phyloP scores from a whole-genome alignment of 2,329 filamentous ascomycete species.

The Phoma herbarum region DNA sequence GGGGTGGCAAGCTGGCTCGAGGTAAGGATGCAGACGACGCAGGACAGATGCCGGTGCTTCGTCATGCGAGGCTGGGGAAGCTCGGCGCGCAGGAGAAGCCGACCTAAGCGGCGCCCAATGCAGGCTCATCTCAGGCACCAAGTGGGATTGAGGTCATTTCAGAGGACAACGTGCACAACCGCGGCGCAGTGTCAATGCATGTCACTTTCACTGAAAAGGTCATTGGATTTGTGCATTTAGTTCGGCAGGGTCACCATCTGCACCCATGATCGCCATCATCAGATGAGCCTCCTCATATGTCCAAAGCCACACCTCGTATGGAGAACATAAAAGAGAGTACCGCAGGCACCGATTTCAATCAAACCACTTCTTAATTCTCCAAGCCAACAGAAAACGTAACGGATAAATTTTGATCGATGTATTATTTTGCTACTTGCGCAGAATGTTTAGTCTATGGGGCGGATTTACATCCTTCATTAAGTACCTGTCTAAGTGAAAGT shows the following conservation, averaged over 20 bases:
- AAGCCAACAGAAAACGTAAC: not conserved
- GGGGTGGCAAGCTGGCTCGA: conserved; percentile 20
- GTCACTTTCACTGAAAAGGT: not conserved
- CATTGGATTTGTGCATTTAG: not conserved
- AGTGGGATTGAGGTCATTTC: not conserved
- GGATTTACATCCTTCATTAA: conserved; percentile 54
- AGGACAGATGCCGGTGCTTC: conserved; percentile 23
- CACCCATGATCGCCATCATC: not conserved
- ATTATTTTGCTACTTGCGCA: conserved; percentile 45
- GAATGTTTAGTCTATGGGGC: conserved; percentile 47
- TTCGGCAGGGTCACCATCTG: not conserved
- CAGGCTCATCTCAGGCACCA: conserved; percentile 16
- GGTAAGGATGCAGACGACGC: conserved; percentile 20
- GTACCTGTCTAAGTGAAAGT: conserved; percentile 50
- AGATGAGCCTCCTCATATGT: not conserved
- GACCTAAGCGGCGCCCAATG: conserved; percentile 22
- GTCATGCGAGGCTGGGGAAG: conserved; percentile 27
- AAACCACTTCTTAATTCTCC: not conserved
- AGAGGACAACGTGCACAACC: not conserved
- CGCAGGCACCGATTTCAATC: not conserved
- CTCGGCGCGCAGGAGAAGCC: conserved; percentile 23
- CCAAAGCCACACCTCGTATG: not conserved
- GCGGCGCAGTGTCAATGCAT: not conserved
- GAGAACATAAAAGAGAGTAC: not conserved
- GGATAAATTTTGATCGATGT: conserved; percentile 3